Conservation (phyloP, 1,139 yeast species). For the Pichia sp. region DNA sequence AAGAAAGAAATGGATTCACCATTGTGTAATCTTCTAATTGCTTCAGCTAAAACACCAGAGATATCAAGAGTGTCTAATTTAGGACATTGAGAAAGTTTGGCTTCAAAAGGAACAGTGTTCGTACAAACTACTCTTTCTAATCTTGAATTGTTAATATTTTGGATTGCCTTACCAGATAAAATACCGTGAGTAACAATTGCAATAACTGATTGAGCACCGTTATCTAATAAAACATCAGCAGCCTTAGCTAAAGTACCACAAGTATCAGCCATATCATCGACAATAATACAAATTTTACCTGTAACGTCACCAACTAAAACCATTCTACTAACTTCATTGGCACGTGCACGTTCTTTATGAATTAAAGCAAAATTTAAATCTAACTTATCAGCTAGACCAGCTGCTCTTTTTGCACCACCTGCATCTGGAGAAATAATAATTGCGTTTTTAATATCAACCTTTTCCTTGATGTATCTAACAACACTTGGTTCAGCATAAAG, state of each 20-base stretch:
- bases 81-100: slow-evolving; percentile 62
- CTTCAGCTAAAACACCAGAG: slow-evolving; percentile 89
- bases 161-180: slow-evolving; percentile 80
- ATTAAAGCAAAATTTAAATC: slow-evolving; percentile 93
- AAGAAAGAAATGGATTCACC: slow-evolving; percentile 94
- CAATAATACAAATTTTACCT: slow-evolving; percentile 79
- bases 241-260: slow-evolving; percentile 97
- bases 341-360: slow-evolving; percentile 93
- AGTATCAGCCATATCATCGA: slow-evolving; percentile 98
- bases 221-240: slow-evolving; percentile 78
- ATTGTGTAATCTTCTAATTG: slow-evolving; percentile 90
- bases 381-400: slow-evolving; percentile 86
- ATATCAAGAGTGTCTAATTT: slow-evolving; percentile 80
- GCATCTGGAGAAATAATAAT: slow-evolving; percentile 97
- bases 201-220: slow-evolving; percentile 78
- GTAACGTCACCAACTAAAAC: slow-evolving; percentile 94
- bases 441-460: slow-evolving; percentile 60
- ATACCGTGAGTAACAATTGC: slow-evolving; percentile 97
- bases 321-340: slow-evolving; percentile 92
- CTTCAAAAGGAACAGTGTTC: slow-evolving; percentile 88
- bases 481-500: slow-evolving; percentile 94
- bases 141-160: slow-evolving; percentile 72
- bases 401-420: slow-evolving; percentile 98
- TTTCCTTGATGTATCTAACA: slow-evolving; percentile 77
- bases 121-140: slow-evolving; percentile 84